Evolutionary conservation across 2,329 filamentous ascomycete species (phyloP), one percentile per base, ranked within the genome.

Genomic region (Ceratocystiopsis brevicomis): DNA sequence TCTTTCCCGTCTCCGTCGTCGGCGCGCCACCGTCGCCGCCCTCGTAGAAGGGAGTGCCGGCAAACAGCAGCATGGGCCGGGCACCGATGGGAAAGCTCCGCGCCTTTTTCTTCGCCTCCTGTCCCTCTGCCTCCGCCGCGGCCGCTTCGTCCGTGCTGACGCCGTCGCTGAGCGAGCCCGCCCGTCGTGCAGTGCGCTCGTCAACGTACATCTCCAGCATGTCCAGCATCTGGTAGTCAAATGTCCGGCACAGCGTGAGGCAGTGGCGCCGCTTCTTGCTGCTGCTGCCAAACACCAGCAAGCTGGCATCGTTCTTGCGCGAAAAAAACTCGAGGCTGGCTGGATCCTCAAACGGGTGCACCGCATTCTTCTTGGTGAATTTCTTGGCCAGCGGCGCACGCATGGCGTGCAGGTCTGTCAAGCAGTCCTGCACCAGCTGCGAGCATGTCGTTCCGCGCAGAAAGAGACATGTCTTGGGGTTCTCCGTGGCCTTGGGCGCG

Each of bases 241-340:
- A 96, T 38, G 81, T 82, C 49, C 90, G 77, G 37, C 80, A 69
- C 39, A 96, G 62, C 0, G 86, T 95, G 53, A 98, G 60, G 49
- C 78, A 79, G 61, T 98, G 86, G 6, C 87, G 87, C n/a, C 90
- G 73, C 71, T 96, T 98, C 71, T 96, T 98, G 60, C 73, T 84
- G 61, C 79, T 81, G 59, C 74, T 78, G 42, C 79, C 87, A 54
- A 93, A 93, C 51, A 90, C 71, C 51, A 47, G 45, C 47, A 52
- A 67, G 39, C 78, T 81, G 55, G 83, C 78, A 60, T 98, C 90
- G 64, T 98, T 98, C 68, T 96, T 98, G 58, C 87, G 78, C 49
- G 81, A 80, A 67, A 98, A 87, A 67, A 98, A 98, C 63, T 95
- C 50, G 40, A 53, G 48, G 40, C 50, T 51, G 36, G 45, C 42